Conservation (phyloP, 2,329 filamentous ascomycete genomes). For the Aspergillus pseudonomiae region DNA sequence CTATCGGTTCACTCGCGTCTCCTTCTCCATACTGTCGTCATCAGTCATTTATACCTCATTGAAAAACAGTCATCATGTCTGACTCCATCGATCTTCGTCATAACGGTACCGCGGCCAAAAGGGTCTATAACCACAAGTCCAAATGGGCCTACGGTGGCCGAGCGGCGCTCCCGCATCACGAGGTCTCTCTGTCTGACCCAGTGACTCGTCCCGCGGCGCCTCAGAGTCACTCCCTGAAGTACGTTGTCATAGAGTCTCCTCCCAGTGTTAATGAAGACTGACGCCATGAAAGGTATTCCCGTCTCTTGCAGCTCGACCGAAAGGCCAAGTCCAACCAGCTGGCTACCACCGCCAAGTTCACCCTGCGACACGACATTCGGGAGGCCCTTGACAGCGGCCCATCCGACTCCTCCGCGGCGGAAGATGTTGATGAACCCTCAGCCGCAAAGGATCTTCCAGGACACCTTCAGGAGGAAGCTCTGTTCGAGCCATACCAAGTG, state of each 20-base stretch:
- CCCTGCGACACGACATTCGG: slow-evolving; percentile 36
- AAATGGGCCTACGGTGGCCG: slow-evolving; percentile 45
- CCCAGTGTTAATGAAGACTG: not conserved
- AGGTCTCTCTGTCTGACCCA: slow-evolving; percentile 8
- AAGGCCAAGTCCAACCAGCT: slow-evolving; percentile 21
- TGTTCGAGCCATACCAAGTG: slow-evolving; percentile 58
- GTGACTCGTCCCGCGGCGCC: slow-evolving; percentile 23
- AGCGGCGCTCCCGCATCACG: slow-evolving; percentile 11
- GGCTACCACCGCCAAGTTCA: slow-evolving; percentile 22
- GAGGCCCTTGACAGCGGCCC: slow-evolving; percentile 34
- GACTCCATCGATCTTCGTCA: slow-evolving; percentile 57
- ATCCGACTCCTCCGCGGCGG: slow-evolving; percentile 37
- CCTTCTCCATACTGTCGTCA: not conserved
- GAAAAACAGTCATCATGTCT: slow-evolving; percentile 22
- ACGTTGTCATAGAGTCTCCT: slow-evolving; percentile 11
- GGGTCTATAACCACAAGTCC: slow-evolving; percentile 41
- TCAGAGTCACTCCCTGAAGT: slow-evolving; percentile 22
- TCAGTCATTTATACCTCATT: not conserved
- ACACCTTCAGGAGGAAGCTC: slow-evolving; percentile 50
- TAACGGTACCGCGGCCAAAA: slow-evolving; percentile 53
- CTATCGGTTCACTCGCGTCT: not conserved
- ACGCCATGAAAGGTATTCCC: slow-evolving; percentile 10
- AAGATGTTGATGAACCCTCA: slow-evolving; percentile 40
- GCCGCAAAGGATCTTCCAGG: slow-evolving; percentile 51
- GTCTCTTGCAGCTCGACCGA: slow-evolving; percentile 14